Conservation (phyloP, 2,329 filamentous ascomycete species). For the Diaporthe caulivora region DNA sequence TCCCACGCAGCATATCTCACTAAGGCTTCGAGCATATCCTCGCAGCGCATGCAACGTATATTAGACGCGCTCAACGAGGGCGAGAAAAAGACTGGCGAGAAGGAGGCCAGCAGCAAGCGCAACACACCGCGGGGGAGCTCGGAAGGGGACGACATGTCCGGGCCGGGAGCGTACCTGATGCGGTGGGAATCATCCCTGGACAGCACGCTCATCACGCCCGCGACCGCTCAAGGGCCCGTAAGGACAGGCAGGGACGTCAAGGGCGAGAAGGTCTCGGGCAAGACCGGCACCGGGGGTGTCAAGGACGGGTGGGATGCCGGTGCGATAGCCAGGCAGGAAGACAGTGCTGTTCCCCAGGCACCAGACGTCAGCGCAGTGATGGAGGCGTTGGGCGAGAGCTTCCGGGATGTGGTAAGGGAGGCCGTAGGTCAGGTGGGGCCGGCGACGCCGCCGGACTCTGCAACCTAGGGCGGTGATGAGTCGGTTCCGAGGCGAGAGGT, state of each 20-base stretch:
- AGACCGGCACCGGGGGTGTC: slow-evolving; percentile 51
- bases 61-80: slow-evolving; percentile 25
- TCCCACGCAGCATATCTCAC: slow-evolving; percentile 72
- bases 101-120: not conserved
- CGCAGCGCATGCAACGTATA: slow-evolving; percentile 50
- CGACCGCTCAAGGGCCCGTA: slow-evolving; percentile 61
- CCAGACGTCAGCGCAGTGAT: slow-evolving; percentile 31
- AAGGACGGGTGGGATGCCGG: slow-evolving; percentile 41
- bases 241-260: slow-evolving; percentile 67
- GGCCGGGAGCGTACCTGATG: slow-evolving; percentile 79
- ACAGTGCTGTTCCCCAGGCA: slow-evolving; percentile 28
- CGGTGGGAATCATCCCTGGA: slow-evolving; percentile 81
- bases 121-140: not conserved
- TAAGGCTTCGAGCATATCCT: slow-evolving; percentile 65
- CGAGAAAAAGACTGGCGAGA: not conserved
- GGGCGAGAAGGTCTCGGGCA: slow-evolving; percentile 56
- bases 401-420: slow-evolving; percentile 31
- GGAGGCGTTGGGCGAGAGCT: slow-evolving; percentile 32
- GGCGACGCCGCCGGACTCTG: not conserved
- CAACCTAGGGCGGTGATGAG: not conserved
- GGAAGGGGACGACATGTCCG: slow-evolving; percentile 58
- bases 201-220: slow-evolving; percentile 76
- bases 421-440: slow-evolving; percentile 31
- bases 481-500: not conserved
- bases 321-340: slow-evolving; percentile 34